Conservation (phyloP, 2,329 filamentous ascomycete species). For the Chrysoporthe deuterocubensis region DNA sequence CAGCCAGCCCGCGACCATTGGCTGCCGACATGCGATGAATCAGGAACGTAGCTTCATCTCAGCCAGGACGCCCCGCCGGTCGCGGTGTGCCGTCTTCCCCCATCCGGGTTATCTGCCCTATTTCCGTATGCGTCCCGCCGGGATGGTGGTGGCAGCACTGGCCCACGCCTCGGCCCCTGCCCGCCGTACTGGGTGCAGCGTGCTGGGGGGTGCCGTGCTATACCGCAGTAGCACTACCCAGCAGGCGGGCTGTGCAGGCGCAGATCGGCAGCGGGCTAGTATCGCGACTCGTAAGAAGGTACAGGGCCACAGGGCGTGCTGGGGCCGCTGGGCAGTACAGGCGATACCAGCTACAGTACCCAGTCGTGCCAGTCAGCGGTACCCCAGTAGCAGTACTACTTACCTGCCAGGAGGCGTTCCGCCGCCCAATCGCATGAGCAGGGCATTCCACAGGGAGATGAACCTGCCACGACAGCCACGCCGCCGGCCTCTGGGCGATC, state of each 20-base stretch:
- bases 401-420: not conserved
- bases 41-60: slow-evolving; percentile 3
- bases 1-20: too few relatives aligned
- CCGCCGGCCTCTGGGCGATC: not conserved
- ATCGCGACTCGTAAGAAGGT: not conserved
- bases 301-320: too few relatives aligned
- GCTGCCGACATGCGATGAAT: slow-evolving; percentile 5
- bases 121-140: not conserved
- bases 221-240: not conserved
- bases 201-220: too few relatives aligned
- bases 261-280: not conserved
- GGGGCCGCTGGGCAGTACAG: not conserved
- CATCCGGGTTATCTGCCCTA: slow-evolving; percentile 3
- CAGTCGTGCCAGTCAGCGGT: too few relatives aligned
- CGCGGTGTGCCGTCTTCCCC: not conserved
- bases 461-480: not conserved
- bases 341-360: not conserved
- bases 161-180: too few relatives aligned
- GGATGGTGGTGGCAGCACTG: too few relatives aligned
- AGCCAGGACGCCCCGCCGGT: not conserved
- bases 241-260: not conserved
- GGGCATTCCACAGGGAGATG: not conserved
- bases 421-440: not conserved
- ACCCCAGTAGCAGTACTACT: not conserved
- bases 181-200: too few relatives aligned